Base-by-base conservation (phyloP, 345 rosid species). In the Citrus sinensis region DNA sequence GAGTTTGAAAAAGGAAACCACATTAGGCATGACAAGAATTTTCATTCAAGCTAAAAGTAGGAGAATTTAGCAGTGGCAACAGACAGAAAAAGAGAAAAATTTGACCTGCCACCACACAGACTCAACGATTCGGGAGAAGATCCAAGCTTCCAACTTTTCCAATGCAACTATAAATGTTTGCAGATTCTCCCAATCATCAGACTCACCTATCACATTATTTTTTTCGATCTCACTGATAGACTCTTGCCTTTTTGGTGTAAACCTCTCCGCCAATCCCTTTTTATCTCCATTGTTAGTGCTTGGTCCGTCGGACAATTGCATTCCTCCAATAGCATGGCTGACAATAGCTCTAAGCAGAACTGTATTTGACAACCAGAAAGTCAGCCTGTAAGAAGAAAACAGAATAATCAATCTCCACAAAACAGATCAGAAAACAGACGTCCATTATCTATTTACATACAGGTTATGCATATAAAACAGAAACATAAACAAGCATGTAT, bases 41-140 rank as follows among this genome's bases (percentile, higher is more conserved):
- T 39, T 56, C 49, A 16, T 8, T 55, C 67, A 51, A 61, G 29
- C 64, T 46, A 3, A 42, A 74, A 76, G 49, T 56, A 9, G 19
- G 66, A 62, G 24, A 65, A 55, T 25, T 76, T 25, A n/a, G 56
- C 73, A 76, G 68, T 49, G 70, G 71, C 78, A 51, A 70, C 62
- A 73, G 71, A 59, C 10, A 55, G 46, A 9, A 20, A 74, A 59
- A 82, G 84, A 71, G 37, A 67, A 74, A 39, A 59, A 34, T 5
- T 49, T 80, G 61, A 94, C 98, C 98, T 93, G 98, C 98, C 98
- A 95, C 98, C 98, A 95, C 67, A 95, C 89, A 19, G 95, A 95
- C 76, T 92, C 93, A 10, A 95, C 88, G 59, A 95, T 85, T 64
- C 98, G 87, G 19, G 91, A 90, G 87, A 95, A 95, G 76, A 93